Base-by-base conservation (phyloP, 2,329 filamentous ascomycete species). In the Alternaria gaisen region DNA sequence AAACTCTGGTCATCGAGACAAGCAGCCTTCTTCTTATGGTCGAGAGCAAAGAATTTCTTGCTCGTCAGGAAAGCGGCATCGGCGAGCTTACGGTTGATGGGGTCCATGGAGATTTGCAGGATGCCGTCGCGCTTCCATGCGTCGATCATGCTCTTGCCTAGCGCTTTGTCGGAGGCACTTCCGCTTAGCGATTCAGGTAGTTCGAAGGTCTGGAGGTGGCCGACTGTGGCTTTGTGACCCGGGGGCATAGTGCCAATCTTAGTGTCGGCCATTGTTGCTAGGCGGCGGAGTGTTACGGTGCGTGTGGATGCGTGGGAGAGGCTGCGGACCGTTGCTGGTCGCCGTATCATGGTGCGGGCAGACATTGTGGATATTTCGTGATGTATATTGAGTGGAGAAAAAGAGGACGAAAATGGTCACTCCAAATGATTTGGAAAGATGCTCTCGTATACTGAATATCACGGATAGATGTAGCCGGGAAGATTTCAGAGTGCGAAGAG, bases 1-100 rank as follows among this genome's bases (percentile, higher is more conserved):
- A 83, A 85, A 63, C 80, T 84, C 61, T 79, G 75, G 14, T 73
- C 72, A 63, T 85, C 81, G 7, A 84, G 72, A 42, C 82, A 83
- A 1, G 74, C 72, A 3, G 75, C 74, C 59, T 85, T 85, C 55
- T 80, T 48, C 24, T 46, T 36, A 24, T 61, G 53, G 12, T 53
- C 42, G 1, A 61, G 28, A 7, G 34, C 18, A 40, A 61, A 61
- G 34, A 61, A 61, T 22, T 58, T 61, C 34, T 58, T 61, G 48
- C 58, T 61, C n/a, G 40, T 47, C 4, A 58, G 48, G 14, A 61
- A 61, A 1, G 58, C 58, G 0, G 58, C 58, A 30, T 58, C 58
- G 10, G 58, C 58, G 22, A 61, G 53, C 42, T 61, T 61, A 34
- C 58, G 54, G 18, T 61, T 61, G 48, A 61, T 61, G 10, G 58